Percentiles rank a stretch among this genome's conserved stretches.
These are phyloP conservation scores for Aegilops speltoides DNA, from an alignment of 176 grass and related monocot species.

Conservation along the genomic window DNA sequence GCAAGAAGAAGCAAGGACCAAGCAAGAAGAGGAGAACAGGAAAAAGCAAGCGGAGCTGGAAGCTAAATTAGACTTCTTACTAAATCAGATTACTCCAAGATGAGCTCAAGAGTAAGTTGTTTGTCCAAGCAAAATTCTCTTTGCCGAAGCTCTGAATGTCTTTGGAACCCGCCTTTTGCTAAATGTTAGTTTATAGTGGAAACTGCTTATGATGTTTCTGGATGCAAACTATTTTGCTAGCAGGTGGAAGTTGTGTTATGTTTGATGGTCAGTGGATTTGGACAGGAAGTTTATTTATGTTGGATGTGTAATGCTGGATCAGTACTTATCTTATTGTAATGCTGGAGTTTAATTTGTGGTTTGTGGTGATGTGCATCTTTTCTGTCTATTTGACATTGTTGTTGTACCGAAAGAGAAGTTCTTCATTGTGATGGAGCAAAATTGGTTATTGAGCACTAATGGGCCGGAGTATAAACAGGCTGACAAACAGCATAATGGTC, in stretches of 20 bases:
- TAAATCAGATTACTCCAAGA: too few relatives aligned
- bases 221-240: background rate
- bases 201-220: background rate
- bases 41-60: too few relatives aligned
- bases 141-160: background rate
- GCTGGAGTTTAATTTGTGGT: background rate
- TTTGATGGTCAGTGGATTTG: background rate
- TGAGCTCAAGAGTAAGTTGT: background rate
- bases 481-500: too few relatives aligned
- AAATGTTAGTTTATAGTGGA: background rate
- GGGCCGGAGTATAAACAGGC: too few relatives aligned
- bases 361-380: background rate
- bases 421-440: too few relatives aligned
- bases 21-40: too few relatives aligned
- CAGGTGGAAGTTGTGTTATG: background rate
- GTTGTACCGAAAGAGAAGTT: background rate
- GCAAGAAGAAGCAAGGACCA: too few relatives aligned
- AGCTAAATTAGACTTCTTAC: too few relatives aligned
- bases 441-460: too few relatives aligned
- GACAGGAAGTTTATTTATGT: background rate
- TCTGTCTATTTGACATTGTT: background rate
- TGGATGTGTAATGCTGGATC: background rate
- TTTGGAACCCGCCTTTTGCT: background rate
- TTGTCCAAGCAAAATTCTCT: too few relatives aligned
- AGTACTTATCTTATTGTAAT: too few relatives aligned